Percentiles rank a stretch among this genome's conserved stretches.
Evolutionary conservation across 1,284 basidiomycete species (phyloP).

Genomic region (Butyriboletus appendiculatus): DNA sequence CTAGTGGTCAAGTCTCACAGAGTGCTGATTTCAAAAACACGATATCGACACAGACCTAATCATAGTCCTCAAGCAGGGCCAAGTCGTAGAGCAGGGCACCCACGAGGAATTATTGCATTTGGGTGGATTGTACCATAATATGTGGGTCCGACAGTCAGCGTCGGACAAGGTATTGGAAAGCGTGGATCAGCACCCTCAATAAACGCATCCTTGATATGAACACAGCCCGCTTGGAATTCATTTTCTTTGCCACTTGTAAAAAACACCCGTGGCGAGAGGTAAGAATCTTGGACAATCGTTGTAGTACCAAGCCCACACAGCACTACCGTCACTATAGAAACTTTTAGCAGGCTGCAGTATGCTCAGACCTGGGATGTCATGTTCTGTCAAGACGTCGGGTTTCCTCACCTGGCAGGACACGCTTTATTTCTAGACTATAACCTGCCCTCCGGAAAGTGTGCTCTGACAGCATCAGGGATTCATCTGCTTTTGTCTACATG

Average conservation of each 20-base stretch:
- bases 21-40: neutral
- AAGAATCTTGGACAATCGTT: neutral
- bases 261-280: neutral
- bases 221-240: neutral
- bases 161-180: conserved; percentile 26
- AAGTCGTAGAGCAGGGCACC: conserved; percentile 89
- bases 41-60: conserved; percentile 64
- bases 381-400: too few species aligned
- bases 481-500: too few species aligned
- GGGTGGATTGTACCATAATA: conserved; percentile 77
- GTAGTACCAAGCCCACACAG: neutral
- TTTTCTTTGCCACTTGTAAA: neutral
- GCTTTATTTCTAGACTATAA: too few species aligned
- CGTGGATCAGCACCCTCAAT: conserved; percentile 3
- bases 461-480: too few species aligned
- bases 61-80: conserved; percentile 85
- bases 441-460: too few species aligned
- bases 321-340: too few species aligned
- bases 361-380: too few species aligned
- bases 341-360: too few species aligned
- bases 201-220: neutral
- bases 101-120: conserved; percentile 79
- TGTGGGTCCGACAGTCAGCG: conserved; percentile 84
- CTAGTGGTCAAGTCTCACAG: neutral
- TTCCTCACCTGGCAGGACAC: too few species aligned